Evolutionary conservation across 352 stramenopile species (phyloP).

Genomic region (Pythium myriotylum): DNA sequence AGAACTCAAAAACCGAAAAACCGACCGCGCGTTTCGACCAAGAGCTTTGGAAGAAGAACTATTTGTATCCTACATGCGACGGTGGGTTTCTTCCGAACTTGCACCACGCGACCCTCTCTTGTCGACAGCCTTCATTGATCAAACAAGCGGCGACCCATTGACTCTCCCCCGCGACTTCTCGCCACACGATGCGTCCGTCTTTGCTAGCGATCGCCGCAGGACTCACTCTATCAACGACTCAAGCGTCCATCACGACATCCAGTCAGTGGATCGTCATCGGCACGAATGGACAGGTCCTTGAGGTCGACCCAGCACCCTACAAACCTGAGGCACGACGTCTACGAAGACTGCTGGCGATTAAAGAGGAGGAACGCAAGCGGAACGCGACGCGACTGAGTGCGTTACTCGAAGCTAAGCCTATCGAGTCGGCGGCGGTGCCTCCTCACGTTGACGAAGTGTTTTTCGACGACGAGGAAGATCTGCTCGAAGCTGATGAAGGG

Average conservation of each 20-base stretch:
- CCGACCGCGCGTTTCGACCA: too few relatives aligned
- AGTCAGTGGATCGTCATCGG: constrained; percentile 24
- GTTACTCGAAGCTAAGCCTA: not conserved
- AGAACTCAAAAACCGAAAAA: too few relatives aligned
- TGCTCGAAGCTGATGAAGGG: not conserved
- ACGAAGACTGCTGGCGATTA: not conserved
- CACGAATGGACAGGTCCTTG: constrained; percentile 11
- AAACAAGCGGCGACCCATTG: too few relatives aligned
- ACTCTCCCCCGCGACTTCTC: too few relatives aligned
- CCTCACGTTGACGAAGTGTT: constrained; percentile 4
- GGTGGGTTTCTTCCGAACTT: too few relatives aligned
- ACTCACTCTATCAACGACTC: not conserved
- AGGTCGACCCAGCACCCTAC: constrained; percentile 21
- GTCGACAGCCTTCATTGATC: not conserved
- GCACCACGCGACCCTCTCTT: not conserved
- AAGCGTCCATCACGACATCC: not conserved
- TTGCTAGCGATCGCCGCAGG: not conserved
- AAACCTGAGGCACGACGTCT: constrained; percentile 2
- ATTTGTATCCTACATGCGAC: too few relatives aligned
- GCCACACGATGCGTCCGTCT: not conserved
- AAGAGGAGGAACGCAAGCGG: constrained; percentile 8
- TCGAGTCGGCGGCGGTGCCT: too few relatives aligned
- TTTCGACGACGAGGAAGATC: constrained; percentile 14
- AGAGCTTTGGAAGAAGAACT: too few relatives aligned
- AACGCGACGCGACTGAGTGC: too few relatives aligned